Evolutionary conservation across 1,139 yeast species (phyloP).

Genomic region (Suhomyces terraborum): DNA sequence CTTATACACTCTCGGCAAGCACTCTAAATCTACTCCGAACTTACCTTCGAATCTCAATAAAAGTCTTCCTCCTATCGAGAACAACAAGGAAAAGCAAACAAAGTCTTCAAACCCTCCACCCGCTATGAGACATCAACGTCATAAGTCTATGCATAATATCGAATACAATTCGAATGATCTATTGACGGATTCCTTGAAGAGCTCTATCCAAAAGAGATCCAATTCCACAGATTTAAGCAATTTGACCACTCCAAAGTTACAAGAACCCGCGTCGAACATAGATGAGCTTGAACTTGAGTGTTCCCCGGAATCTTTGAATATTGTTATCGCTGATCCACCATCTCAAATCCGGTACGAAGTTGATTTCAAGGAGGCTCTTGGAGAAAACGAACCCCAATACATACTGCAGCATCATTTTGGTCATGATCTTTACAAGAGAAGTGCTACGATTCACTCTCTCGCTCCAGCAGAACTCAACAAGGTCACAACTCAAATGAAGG

Average conservation of each 20-base stretch:
- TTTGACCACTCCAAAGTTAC: conserved; percentile 6
- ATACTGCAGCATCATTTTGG: conserved; percentile 12
- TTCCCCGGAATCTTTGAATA: conserved; percentile 16
- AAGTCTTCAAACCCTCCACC: not conserved
- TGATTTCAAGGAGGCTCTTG: conserved; percentile 42
- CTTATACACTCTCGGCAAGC: conserved; percentile 17
- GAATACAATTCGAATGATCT: conserved; percentile 25
- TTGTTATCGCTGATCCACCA: conserved; percentile 45
- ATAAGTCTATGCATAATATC: conserved; percentile 43
- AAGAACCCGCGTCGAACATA: not conserved
- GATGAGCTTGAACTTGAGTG: not conserved
- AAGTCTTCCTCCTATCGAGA: conserved; percentile 18
- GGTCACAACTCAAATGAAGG: conserved; percentile 13
- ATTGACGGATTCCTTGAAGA: not conserved
- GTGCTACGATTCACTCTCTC: conserved; percentile 6
- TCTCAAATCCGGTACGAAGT: conserved; percentile 39
- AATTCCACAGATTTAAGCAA: conserved; percentile 12
- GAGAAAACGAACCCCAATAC: conserved; percentile 19
- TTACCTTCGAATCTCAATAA: conserved; percentile 11
- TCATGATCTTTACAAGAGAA: conserved; percentile 15
- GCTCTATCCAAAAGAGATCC: conserved; percentile 5
- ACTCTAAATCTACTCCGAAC: conserved; percentile 29
- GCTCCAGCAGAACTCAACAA: conserved; percentile 10
- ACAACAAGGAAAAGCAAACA: not conserved
- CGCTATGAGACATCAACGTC: conserved; percentile 35